Evolutionary conservation across 805 yeast genomes (phyloP).

Genomic region (Komagataella ulmi): DNA sequence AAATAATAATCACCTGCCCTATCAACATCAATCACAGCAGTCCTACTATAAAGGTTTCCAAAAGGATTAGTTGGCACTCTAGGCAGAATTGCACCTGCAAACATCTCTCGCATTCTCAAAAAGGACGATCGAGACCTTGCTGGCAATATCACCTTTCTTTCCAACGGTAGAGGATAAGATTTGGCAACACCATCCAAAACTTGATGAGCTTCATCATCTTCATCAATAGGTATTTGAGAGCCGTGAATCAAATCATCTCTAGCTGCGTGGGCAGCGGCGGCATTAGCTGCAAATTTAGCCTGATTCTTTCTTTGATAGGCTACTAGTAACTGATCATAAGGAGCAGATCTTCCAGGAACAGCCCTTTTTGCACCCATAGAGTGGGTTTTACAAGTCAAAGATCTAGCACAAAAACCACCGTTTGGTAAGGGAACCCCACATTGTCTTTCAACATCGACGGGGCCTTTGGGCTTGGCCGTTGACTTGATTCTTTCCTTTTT

Average conservation of each 20-base stretch:
- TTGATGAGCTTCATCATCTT: slow-evolving; percentile 87
- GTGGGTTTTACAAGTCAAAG: slow-evolving; percentile 93
- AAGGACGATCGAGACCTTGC: slow-evolving; percentile 58
- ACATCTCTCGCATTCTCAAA: slow-evolving; percentile 85
- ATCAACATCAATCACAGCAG: slow-evolving; percentile 64
- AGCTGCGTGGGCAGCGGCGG: slow-evolving; percentile 68
- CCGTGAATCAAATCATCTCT: slow-evolving; percentile 50
- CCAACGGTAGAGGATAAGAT: slow-evolving; percentile 75
- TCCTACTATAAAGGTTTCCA: slow-evolving; percentile 72
- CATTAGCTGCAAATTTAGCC: slow-evolving; percentile 74
- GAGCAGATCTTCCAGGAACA: slow-evolving; percentile 85
- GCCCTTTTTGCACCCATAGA: slow-evolving; percentile 98
- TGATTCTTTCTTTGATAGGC: slow-evolving; percentile 90
- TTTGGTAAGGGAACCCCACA: slow-evolving; percentile 92
- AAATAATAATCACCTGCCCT: slow-evolving; percentile 52
- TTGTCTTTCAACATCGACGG: slow-evolving; percentile 85
- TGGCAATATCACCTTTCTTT: slow-evolving; percentile 59
- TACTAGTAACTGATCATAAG: slow-evolving; percentile 77
- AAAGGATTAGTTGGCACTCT: slow-evolving; percentile 43
- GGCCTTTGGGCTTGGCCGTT: slow-evolving; percentile 53
- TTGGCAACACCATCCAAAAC: slow-evolving; percentile 82
- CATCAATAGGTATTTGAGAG: slow-evolving; percentile 41
- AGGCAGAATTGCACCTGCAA: slow-evolving; percentile 72
- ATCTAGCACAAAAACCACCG: slow-evolving; percentile 94
- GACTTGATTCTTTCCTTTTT: slow-evolving; percentile 18